Evolutionary conservation across 176 grass and related monocot species (phyloP).

Genomic region (Eremochloa ophiuroides): DNA sequence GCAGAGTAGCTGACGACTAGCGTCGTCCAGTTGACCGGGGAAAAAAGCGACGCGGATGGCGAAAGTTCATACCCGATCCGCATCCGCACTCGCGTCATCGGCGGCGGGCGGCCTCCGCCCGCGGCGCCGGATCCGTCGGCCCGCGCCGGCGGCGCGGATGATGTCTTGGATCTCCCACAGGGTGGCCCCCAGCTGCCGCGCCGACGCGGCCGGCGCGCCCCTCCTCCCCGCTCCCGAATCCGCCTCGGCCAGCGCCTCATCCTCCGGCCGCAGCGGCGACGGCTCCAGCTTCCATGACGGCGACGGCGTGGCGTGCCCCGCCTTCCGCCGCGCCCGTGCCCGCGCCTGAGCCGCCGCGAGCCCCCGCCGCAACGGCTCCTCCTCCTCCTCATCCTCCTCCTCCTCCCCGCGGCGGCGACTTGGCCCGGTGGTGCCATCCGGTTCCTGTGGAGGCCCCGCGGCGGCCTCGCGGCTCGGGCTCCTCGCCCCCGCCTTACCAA

Average conservation of each 20-base stretch:
- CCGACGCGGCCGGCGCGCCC: constrained; percentile 57
- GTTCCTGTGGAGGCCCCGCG: not conserved
- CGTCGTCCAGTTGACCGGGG: constrained; percentile 17
- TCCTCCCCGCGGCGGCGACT: constrained; percentile 1
- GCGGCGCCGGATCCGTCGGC: constrained; percentile 47
- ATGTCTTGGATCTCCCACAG: constrained; percentile 95
- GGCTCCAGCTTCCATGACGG: constrained; percentile 78
- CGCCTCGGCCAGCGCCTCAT: not conserved
- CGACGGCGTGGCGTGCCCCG: constrained; percentile 47
- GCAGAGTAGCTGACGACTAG: not conserved
- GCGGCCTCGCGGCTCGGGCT: not conserved
- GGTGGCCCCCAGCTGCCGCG: constrained; percentile 82
- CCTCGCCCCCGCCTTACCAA: not conserved
- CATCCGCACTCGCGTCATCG: not conserved
- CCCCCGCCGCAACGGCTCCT: constrained; percentile 12
- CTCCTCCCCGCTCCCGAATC: constrained; percentile 28
- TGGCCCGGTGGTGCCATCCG: not conserved
- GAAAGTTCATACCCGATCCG: constrained; percentile 56
- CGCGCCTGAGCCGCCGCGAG: constrained; percentile 29
- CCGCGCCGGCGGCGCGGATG: constrained; percentile 18
- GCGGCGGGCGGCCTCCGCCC: constrained; percentile 9
- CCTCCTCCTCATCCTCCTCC: not conserved
- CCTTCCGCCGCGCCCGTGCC: constrained; percentile 37
- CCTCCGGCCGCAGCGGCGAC: constrained; percentile 8
- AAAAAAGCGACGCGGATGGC: not conserved